Conservation (phyloP, 2,329 filamentous ascomycete genomes). For the Colletotrichum sp. region DNA sequence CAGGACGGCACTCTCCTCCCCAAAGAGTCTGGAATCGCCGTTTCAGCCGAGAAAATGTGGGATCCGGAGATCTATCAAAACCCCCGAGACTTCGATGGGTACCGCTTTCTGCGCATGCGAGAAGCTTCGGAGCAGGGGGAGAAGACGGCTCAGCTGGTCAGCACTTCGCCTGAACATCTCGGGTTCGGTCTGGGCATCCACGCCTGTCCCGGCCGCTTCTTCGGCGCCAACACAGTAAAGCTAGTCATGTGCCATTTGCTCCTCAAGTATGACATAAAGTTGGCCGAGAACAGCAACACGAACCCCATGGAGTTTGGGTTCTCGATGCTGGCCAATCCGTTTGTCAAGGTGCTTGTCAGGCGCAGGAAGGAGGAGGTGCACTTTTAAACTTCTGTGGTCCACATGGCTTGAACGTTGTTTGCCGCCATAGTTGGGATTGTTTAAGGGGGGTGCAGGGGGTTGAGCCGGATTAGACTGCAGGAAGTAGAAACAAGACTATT, state of each 20-base stretch:
- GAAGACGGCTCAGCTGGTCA: conserved; percentile 35
- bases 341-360: neutral
- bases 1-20: conserved; percentile 26
- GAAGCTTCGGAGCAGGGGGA: conserved; percentile 24
- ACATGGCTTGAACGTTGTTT: neutral
- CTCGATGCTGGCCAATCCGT: conserved; percentile 8
- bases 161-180: conserved; percentile 33
- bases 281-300: neutral
- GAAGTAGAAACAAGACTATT: neutral
- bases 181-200: conserved; percentile 45
- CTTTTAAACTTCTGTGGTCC: neutral
- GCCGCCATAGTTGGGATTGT: neutral
- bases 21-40: conserved; percentile 24
- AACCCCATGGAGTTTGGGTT: conserved; percentile 1
- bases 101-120: conserved; percentile 32
- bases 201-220: conserved; percentile 47
- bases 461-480: neutral
- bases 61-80: conserved; percentile 26
- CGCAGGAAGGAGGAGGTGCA: neutral
- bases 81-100: conserved; percentile 29
- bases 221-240: conserved; percentile 46
- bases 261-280: conserved; percentile 30
- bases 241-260: conserved; percentile 31
- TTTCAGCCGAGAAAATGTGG: conserved; percentile 24
- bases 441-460: neutral